These are phyloP conservation scores for Eimeria nieschulzi DNA, from an alignment of 169 alveolate genomes.

Conservation along the genomic window DNA sequence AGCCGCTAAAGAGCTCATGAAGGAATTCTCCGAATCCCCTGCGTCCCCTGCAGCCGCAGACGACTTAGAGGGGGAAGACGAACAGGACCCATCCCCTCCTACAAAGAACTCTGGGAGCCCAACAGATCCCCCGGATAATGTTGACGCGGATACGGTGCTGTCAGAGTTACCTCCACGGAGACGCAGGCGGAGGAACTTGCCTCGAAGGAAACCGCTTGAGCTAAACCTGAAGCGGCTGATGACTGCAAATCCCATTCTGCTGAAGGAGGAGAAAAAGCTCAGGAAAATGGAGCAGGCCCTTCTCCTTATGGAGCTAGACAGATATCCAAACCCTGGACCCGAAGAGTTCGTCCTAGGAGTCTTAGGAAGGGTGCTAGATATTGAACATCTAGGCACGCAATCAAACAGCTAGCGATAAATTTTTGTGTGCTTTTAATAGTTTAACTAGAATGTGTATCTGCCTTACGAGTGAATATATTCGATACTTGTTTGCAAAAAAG, in stretches of 20 bases:
- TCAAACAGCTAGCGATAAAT: too few relatives aligned
- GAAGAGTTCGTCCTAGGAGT: not conserved
- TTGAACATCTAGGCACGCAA: too few relatives aligned
- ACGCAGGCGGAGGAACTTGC: not conserved
- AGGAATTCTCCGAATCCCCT: not conserved
- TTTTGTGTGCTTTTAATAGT: too few relatives aligned
- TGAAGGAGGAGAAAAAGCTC: not conserved
- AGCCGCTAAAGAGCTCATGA: not conserved
- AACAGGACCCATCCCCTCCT: not conserved
- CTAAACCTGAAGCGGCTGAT: not conserved
- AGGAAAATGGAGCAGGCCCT: not conserved
- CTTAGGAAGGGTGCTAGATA: not conserved
- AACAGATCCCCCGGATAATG: not conserved
- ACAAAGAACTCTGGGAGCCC: not conserved
- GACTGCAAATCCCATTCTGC: not conserved
- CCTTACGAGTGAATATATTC: too few relatives aligned
- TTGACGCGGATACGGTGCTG: not conserved
- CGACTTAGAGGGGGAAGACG: not conserved
- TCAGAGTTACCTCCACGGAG: too few relatives aligned
- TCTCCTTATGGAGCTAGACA: not conserved
- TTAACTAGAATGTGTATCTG: too few relatives aligned
- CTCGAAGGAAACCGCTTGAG: not conserved
- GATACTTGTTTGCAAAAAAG: too few relatives aligned
- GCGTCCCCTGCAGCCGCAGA: too few relatives aligned
- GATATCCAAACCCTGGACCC: not conserved